Conservation (phyloP, 2,329 filamentous ascomycete species). For the Claviceps sp. region DNA sequence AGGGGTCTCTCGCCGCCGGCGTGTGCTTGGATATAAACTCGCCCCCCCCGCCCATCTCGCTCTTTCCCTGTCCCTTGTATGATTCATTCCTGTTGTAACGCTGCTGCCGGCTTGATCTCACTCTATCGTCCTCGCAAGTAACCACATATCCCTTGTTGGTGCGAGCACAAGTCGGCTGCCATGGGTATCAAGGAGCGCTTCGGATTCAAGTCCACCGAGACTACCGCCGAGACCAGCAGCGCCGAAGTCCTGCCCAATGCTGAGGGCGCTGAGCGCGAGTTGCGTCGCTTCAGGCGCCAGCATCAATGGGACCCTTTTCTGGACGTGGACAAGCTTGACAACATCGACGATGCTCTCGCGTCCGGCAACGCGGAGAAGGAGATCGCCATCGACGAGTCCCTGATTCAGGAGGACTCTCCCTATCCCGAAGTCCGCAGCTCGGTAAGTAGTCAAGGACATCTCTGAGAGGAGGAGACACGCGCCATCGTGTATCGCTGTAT, state of each 20-base stretch:
- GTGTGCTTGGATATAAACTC: conserved; percentile 5
- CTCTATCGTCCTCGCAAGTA: background rate
- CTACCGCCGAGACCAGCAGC: conserved; percentile 8
- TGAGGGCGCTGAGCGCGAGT: conserved; percentile 13
- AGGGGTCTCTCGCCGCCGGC: background rate
- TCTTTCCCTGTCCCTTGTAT: background rate
- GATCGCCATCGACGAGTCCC: conserved; percentile 29
- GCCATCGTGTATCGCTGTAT: background rate
- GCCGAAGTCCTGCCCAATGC: conserved; percentile 10
- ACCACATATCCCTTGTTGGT: background rate
- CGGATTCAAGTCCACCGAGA: conserved; percentile 8
- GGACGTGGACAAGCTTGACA: conserved; percentile 37
- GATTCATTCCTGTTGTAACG: background rate
- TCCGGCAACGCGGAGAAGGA: conserved; percentile 32
- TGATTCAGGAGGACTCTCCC: conserved; percentile 38
- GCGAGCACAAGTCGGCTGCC: conserved; percentile 1
- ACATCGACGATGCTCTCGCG: conserved; percentile 32
- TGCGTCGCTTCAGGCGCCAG: conserved; percentile 32
- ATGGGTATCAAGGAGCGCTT: conserved; percentile 13
- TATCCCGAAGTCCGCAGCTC: conserved; percentile 16
- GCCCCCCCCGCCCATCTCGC: background rate
- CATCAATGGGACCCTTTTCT: conserved; percentile 46
- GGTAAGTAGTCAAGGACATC: conserved; percentile 6
- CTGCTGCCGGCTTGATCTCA: background rate
- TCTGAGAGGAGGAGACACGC: background rate